A percentile compares a stretch with the other conserved stretches of the same genome.
Conservation (phyloP, 768 basidiomycete species). For the Trametes elegans region DNA sequence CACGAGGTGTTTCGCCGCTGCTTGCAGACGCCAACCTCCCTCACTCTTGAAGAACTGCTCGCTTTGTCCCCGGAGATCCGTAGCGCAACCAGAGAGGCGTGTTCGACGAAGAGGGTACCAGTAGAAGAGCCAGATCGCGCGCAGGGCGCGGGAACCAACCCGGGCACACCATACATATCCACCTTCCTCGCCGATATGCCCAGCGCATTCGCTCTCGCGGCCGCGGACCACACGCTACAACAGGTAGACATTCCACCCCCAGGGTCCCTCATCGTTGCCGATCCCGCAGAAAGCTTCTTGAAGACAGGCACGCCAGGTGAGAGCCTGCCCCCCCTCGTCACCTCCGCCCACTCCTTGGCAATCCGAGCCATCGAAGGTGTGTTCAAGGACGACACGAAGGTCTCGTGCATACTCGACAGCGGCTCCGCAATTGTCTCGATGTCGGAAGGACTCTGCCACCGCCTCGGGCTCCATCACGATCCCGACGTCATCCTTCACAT, state of each 20-base stretch:
- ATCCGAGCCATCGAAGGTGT: conserved; percentile 17
- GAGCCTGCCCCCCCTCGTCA: not conserved
- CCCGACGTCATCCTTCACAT: conserved; percentile 11
- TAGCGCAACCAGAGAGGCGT: not conserved
- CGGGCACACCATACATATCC: not conserved
- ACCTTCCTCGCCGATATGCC: conserved; percentile 7
- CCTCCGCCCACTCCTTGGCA: conserved; percentile 13
- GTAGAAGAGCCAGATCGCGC: not conserved
- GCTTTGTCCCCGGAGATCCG: conserved; percentile 9
- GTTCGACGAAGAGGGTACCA: not conserved
- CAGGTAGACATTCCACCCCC: conserved; percentile 1
- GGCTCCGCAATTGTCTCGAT: conserved; percentile 25
- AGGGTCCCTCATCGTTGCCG: conserved; percentile 6
- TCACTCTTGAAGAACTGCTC: not conserved
- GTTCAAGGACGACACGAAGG: conserved; percentile 4
- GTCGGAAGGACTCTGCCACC: conserved; percentile 21
- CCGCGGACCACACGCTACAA: not conserved
- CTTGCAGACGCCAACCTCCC: not conserved
- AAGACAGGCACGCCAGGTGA: not conserved
- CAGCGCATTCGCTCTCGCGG: not conserved
- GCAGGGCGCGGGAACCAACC: not conserved
- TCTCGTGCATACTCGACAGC: conserved; percentile 23
- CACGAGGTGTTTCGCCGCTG: not conserved
- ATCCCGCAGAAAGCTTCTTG: conserved; percentile 17
- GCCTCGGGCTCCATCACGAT: conserved; percentile 15